Evolutionary conservation across 1,139 yeast genomes (phyloP), one percentile per base, ranked within the genome.

Genomic region (Saccharomycopsis crataegensis): DNA sequence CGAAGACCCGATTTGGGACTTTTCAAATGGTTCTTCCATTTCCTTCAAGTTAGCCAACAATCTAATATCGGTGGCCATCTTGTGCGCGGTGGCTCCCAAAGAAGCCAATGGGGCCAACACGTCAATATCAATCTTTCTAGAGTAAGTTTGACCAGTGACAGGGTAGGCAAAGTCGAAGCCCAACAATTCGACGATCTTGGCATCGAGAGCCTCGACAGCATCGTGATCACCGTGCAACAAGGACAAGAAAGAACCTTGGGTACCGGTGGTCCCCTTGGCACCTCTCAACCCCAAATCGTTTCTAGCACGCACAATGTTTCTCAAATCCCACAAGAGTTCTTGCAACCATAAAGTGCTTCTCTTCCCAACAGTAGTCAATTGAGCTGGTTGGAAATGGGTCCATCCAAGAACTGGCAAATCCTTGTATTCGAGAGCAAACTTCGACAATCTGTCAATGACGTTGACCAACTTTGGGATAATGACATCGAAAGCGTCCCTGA

Each of bases 341-440:
- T 93, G 99, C 64, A 94, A 77, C 99, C 99, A 93, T 66, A 93
- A 77, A 50, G 97, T 89, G 56, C 96, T 96, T 74, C 99, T 86
- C 78, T 93, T 93, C 67, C 99, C 99, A 59, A 93, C 96, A 46
- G 99, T 93, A 60, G 98, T 91, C 68, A 94, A 80, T 76, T 93
- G 99, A 55, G 99, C 99, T 22, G 99, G 99, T 75, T 93, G 99
- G 81, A 93, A 93, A 72, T 93, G 99, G 57, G 99, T 93, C 97
- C 98, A 93, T 43, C 99, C 99, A 62, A 93, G 80, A 49, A 91
- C 97, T 47, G 99, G 99, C 71, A 90, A 73, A 70, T 93, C 98
- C 76, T 93, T 93, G 76, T 93, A 82, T 69, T 87, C 82, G 61
- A 89, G 67, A 51, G 99, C 98, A 71, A 94, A 93, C 67, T 86